Evolutionary conservation across 1,139 yeast genomes (phyloP).

Genomic region (Lodderomyces orthopsilosis): DNA sequence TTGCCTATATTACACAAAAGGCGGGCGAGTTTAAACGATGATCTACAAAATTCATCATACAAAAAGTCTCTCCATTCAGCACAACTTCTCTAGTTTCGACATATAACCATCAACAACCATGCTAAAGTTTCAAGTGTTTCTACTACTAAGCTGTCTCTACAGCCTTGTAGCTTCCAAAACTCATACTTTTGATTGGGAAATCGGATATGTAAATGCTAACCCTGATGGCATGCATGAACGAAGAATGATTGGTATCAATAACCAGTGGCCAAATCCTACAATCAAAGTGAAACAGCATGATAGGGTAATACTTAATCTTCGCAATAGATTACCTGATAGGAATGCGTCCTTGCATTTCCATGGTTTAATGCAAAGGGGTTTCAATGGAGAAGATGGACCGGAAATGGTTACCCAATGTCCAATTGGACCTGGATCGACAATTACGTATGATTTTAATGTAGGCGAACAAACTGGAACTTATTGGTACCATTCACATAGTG

Average conservation of each 20-base stretch:
- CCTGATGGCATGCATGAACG: constrained; percentile 74
- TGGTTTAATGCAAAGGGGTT: constrained; percentile 79
- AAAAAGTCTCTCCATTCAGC: background rate
- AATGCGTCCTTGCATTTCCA: constrained; percentile 88
- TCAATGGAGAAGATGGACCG: constrained; percentile 84
- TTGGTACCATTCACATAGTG: constrained; percentile 94
- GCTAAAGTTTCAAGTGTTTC: background rate
- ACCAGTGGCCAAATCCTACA: constrained; percentile 82
- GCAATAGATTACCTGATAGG: constrained; percentile 62
- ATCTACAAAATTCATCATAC: background rate
- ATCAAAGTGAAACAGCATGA: constrained; percentile 74
- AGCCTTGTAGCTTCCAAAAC: constrained; percentile 44
- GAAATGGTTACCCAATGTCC: constrained; percentile 87
- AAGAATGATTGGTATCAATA: constrained; percentile 75
- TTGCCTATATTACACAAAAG: constrained; percentile 2
- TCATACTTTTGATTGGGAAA: constrained; percentile 67
- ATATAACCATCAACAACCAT: background rate
- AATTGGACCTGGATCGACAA: constrained; percentile 67
- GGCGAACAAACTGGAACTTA: constrained; percentile 78
- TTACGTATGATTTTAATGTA: constrained; percentile 78
- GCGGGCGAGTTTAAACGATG: background rate
- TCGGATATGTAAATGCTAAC: constrained; percentile 67
- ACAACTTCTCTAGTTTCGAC: background rate
- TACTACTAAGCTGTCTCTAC: constrained; percentile 1
- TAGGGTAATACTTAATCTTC: constrained; percentile 62